Percentiles rank a stretch among this genome's conserved stretches.
Conservation (phyloP, 345 rosid genomes). For the Geranium rotundifolium region DNA sequence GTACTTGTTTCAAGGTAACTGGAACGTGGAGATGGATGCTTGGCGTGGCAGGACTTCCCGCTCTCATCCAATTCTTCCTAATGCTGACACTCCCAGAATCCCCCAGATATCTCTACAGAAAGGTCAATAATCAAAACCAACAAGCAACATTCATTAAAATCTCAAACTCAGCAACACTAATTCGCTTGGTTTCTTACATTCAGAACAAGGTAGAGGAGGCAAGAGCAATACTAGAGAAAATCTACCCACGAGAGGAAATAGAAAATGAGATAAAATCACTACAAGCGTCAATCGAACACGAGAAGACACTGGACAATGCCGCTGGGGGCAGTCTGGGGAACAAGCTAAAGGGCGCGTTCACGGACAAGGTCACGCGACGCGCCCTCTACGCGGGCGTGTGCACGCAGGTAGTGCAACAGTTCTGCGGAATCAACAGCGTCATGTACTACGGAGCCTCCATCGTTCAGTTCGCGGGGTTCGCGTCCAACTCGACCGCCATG, state of each 20-base stretch:
- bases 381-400: slow-evolving; percentile 74
- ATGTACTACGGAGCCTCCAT: slow-evolving; percentile 85
- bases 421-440: slow-evolving; percentile 81
- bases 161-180: too few species aligned
- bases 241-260: slow-evolving; percentile 56
- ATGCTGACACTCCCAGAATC: slow-evolving; percentile 75
- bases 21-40: slow-evolving; percentile 99
- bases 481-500: slow-evolving; percentile 66
- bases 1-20: slow-evolving; percentile 22
- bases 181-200: too few species aligned
- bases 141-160: too few species aligned
- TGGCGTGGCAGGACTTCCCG: slow-evolving; percentile 63
- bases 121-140: slow-evolving; percentile 23
- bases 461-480: slow-evolving; percentile 80
- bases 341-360: slow-evolving; percentile 57
- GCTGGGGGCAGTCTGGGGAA: slow-evolving; percentile 31
- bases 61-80: slow-evolving; percentile 46
- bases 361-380: slow-evolving; percentile 36
- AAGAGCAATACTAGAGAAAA: slow-evolving; percentile 41
- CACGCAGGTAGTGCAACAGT: slow-evolving; percentile 85
- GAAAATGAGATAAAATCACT: slow-evolving; percentile 43
- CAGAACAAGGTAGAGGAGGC: slow-evolving; percentile 49
- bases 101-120: slow-evolving; percentile 72
- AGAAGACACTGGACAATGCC: slow-evolving; percentile 40
- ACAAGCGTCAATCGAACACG: slow-evolving; percentile 38